Base-by-base conservation (phyloP, 495 filamentous ascomycete species). In the Aspergillus leporis region DNA sequence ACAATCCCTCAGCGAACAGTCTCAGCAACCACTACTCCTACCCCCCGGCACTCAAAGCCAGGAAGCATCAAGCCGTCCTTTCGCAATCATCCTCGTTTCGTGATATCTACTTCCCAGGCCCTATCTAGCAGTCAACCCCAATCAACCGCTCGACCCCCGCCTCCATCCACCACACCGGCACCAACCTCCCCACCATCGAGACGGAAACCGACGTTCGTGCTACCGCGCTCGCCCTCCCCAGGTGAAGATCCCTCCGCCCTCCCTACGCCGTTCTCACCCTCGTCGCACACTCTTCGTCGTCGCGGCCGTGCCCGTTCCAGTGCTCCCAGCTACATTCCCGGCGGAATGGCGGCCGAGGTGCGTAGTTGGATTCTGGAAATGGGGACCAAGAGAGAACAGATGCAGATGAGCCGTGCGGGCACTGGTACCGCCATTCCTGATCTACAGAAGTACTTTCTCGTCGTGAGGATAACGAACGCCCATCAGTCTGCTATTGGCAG, bases 291-390 rank as follows among this genome's bases (percentile, higher is more conserved):
- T 3, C 56, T 75, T 0, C 64, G 61, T 23, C 71, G 74, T 22
- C 70, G 70, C 14, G 74, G 75, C 8, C 58, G 70, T 28, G 45
- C 58, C 4, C 69, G 69, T 14, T 50, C 66, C 5, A 56, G 61
- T 18, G 63, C 51, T 0, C 58, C 64, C 6, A 61, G 40, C 4
- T 78, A 77, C 56, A 28, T 70, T 0, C 67, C 75, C 2, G 77
- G 73, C 12, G 77, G 77, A 16, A 76, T 79, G 74, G 77, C 77
- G 2, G 67, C 74, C 2, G 65, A 76, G 46, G 69, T 76, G 21
- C 75, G 77, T 25, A 67, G 74, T 47, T 79, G 77, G 77, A 65
- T 79, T 31, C 60, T 79, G 22, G 77, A 79, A 49, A 73, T 68
- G 59, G 75, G 73, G 18, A 58, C 70, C 2, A 76, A 70, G 50